Base-by-base conservation (phyloP, 116 monocot genomes). In the Iris pallida region DNA sequence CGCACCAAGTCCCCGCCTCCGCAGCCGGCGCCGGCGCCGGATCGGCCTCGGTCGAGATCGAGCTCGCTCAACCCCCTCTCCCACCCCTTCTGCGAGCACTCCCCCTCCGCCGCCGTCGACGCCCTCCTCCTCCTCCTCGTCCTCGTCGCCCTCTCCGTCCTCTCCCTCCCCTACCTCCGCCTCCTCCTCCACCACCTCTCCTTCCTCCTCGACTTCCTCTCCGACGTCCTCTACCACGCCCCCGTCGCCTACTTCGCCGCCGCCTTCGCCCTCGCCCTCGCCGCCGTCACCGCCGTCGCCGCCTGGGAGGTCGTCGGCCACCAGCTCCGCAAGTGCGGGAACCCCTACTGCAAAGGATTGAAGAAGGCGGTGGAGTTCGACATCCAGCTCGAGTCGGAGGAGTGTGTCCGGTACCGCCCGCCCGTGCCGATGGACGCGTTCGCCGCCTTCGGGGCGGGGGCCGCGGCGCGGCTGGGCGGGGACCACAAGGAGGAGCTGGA, bases 401-500 rank as follows among this genome's bases (percentile, higher is more conserved):
- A 89, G 73, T 93, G 93, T 15, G 89, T 87, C 0, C 71, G 60
- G 67, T 72, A 61, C 61, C 55, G 83, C 61, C 82, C 81, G 12
- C 77, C 69, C 0, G 48, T 76, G n/a, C 83, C 73, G 0, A 74
- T 64, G 65, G 82, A 79, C 15, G 60, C 55, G 20, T 40, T 79
- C 10, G 2, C 30, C 30, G 30, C 30, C 30, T 30, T 30, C 30
- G 30, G 30, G 30, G 30, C 0, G 30, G 30, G 84, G 79, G 51
- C 59, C 75, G 0, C 59, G 67, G 8, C 86, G 19, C 82, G 82
- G 42, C 66, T 89, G 0, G 82, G 80, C 43, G 20, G 76, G 51
- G 93, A 86, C 40, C 81, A 86, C 56, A 84, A 89, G 70, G 93
- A 89, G 40, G 93, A 89, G 40, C 80, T 93, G 4, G 93, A 93